phyloP scores from a whole-genome alignment of 2,329 filamentous ascomycete species.

The Colletotrichum australisinense region DNA sequence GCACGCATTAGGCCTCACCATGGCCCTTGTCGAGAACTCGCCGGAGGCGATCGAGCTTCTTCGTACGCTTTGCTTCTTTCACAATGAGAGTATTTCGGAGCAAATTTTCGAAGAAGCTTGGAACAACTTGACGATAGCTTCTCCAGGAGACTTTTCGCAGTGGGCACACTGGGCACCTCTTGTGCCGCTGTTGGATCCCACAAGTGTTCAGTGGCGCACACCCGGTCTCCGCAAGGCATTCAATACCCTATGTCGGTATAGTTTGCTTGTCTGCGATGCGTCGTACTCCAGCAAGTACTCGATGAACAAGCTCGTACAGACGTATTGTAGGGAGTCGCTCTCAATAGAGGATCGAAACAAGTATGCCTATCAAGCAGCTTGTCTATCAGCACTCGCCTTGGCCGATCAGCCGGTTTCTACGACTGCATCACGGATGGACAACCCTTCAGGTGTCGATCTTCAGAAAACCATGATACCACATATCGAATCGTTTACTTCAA shows the following conservation, averaged over 20 bases:
- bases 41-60: neutral
- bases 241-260: neutral
- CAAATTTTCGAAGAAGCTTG: neutral
- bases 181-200: neutral
- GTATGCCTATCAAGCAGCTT: neutral
- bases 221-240: neutral
- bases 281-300: neutral
- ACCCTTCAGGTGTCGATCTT: neutral
- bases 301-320: neutral
- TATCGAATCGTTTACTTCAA: neutral
- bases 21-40: neutral
- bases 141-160: neutral
- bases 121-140: neutral
- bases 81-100: neutral
- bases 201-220: neutral
- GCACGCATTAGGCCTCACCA: no score
- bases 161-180: no score
- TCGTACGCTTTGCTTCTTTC: neutral
- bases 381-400: neutral
- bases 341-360: neutral
- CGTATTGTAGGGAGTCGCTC: constrained; percentile 1
- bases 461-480: constrained; percentile 1
- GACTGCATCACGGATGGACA: neutral
- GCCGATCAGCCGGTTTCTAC: neutral
- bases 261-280: neutral